Evolutionary conservation across 371 early-diverging fungal species (phyloP).

Genomic region (Apophysomyces trapeziformis): DNA sequence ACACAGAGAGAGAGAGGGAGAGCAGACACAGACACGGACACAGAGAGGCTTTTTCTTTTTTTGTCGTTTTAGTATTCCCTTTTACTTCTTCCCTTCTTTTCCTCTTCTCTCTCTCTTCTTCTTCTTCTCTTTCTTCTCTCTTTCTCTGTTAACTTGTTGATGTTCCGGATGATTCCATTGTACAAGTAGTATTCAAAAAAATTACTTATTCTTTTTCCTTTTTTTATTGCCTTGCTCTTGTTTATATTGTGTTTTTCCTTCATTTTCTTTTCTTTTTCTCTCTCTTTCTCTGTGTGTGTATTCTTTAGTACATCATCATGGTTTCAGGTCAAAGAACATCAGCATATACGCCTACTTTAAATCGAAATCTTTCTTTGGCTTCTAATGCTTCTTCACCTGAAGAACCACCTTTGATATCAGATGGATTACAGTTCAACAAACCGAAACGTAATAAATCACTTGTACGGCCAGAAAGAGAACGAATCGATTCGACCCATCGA

Average conservation of each 20-base stretch:
- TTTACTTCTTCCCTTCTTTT: constrained; percentile 1
- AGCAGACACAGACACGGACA: too few relatives aligned
- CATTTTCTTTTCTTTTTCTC: neutral
- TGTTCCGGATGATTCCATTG: constrained; percentile 3
- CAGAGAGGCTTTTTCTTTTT: too few relatives aligned
- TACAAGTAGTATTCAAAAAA: too few relatives aligned
- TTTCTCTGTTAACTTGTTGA: neutral
- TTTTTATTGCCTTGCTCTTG: neutral
- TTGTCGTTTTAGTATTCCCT: neutral
- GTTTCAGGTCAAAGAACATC: neutral
- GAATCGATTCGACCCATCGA: constrained; percentile 57
- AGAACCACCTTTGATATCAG: constrained; percentile 10
- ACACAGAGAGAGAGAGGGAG: too few relatives aligned
- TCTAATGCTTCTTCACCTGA: neutral
- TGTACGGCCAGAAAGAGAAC: constrained; percentile 74
- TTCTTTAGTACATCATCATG: neutral
- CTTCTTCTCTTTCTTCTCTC: constrained; percentile 2
- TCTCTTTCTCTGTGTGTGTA: neutral
- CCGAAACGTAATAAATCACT: constrained; percentile 64
- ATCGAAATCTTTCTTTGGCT: constrained; percentile 10
- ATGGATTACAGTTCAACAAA: constrained; percentile 12
- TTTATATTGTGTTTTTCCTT: neutral
- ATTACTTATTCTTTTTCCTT: neutral
- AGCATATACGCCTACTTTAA: constrained; percentile 8
- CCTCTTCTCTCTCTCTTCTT: constrained; percentile 2